Conservation (phyloP, 2,329 filamentous ascomycete species). For the Aspergillus persii region DNA sequence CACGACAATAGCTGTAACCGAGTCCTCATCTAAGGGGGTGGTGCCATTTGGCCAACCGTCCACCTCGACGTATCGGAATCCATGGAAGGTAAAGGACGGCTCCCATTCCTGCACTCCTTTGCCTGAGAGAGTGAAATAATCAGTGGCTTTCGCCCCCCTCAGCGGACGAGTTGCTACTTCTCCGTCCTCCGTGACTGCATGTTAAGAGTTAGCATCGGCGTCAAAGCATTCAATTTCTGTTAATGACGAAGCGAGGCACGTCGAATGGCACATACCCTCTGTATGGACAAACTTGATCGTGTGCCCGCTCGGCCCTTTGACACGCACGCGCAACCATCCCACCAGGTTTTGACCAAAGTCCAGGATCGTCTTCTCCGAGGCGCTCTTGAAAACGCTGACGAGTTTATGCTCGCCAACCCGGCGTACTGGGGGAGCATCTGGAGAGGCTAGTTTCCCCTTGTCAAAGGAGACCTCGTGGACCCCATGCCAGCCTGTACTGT, state of each 20-base stretch:
- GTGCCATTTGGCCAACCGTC: slow-evolving; percentile 41
- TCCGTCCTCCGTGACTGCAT: slow-evolving; percentile 46
- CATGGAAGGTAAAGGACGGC: slow-evolving; percentile 52
- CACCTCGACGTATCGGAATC: slow-evolving; percentile 52
- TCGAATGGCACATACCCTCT: slow-evolving; percentile 22
- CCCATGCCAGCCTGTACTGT: slow-evolving; percentile 12
- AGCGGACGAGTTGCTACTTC: slow-evolving; percentile 38
- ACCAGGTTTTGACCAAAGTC: slow-evolving; percentile 62
- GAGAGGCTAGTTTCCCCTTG: slow-evolving; percentile 31
- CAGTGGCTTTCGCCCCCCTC: slow-evolving; percentile 9
- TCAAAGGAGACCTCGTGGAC: slow-evolving; percentile 9
- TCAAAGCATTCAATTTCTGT: not conserved
- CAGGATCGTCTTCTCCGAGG: slow-evolving; percentile 49
- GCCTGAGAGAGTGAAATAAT: slow-evolving; percentile 11
- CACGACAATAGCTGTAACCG: slow-evolving; percentile 39
- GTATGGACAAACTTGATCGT: slow-evolving; percentile 27
- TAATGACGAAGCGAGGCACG: not conserved
- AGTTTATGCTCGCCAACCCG: slow-evolving; percentile 30
- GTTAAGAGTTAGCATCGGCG: not conserved
- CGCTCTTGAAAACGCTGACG: slow-evolving; percentile 28
- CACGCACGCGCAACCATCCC: slow-evolving; percentile 45
- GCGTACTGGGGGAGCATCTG: slow-evolving; percentile 48
- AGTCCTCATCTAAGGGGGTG: slow-evolving; percentile 9
- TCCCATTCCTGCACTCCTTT: slow-evolving; percentile 35
- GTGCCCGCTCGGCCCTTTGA: slow-evolving; percentile 17